A percentile compares a stretch with the other conserved stretches of the same genome.
These are phyloP conservation scores for Clitocybe nebularis DNA, from an alignment of 1,284 basidiomycete species.

Conservation along the genomic window DNA sequence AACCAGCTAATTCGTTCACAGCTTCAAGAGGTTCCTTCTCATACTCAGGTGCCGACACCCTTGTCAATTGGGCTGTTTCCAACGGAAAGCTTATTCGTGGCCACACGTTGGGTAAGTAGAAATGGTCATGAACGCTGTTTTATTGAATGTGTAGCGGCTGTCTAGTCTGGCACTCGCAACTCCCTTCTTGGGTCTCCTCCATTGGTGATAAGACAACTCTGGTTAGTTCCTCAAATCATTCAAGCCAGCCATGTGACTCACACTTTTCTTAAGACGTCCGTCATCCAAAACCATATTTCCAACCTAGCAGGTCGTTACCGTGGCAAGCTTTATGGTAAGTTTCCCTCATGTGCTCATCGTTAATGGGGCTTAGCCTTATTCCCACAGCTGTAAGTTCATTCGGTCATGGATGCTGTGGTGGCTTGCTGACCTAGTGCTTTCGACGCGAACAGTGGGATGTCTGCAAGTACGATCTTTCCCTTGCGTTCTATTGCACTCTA, in stretches of 20 bases:
- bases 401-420: neutral
- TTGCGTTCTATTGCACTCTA: neutral
- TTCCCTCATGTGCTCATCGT: too few relatives aligned
- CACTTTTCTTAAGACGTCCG: slow-evolving; percentile 9
- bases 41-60: slow-evolving; percentile 16
- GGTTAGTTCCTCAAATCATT: too few relatives aligned
- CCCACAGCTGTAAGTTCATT: too few relatives aligned
- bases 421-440: slow-evolving; percentile 11
- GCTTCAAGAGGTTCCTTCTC: slow-evolving; percentile 15
- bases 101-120: slow-evolving; percentile 19
- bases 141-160: neutral
- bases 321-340: slow-evolving; percentile 26
- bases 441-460: slow-evolving; percentile 30
- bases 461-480: slow-evolving; percentile 23
- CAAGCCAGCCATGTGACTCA: slow-evolving; percentile 1
- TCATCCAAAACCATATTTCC: slow-evolving; percentile 30
- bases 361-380: too few relatives aligned
- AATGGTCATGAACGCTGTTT: neutral
- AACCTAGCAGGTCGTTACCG: slow-evolving; percentile 31
- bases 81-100: slow-evolving; percentile 22
- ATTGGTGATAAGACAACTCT: slow-evolving; percentile 13
- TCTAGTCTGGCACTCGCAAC: slow-evolving; percentile 21
- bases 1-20: neutral
- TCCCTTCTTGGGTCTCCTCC: slow-evolving; percentile 17
- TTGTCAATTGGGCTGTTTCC: slow-evolving; percentile 21